Conservation (phyloP, 2,329 filamentous ascomycete genomes). For the Sporothrix curviconia region DNA sequence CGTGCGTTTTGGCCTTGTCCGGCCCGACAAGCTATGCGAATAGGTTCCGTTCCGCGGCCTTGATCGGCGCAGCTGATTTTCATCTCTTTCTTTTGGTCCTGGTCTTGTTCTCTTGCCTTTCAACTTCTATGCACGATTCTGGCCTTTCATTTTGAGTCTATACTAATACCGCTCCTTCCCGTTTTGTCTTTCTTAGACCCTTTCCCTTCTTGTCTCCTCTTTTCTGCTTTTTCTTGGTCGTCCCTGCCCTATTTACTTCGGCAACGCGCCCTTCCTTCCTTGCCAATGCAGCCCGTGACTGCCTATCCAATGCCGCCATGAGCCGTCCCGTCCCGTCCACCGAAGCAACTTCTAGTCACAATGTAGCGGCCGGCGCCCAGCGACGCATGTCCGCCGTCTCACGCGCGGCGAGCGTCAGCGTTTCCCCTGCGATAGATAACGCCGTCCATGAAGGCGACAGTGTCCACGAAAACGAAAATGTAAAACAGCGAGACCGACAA, state of each 20-base stretch:
- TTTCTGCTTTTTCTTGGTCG: neutral
- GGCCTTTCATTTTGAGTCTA: neutral
- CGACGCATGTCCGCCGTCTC: neutral
- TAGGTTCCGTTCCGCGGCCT: conserved; percentile 4
- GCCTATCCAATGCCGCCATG: conserved; percentile 17
- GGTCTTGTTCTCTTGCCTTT: neutral
- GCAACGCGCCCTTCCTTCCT: neutral
- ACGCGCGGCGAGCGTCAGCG: neutral
- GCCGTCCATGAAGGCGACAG: neutral
- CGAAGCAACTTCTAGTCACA: neutral
- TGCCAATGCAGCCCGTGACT: conserved; percentile 1
- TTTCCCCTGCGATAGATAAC: neutral
- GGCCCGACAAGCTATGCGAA: neutral
- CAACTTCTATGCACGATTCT: neutral
- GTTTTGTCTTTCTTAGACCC: neutral
- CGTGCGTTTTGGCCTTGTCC: conserved; percentile 1
- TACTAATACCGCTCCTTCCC: neutral
- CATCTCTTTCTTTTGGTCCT: neutral
- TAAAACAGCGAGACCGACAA: neutral
- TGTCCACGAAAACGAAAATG: conserved; percentile 1
- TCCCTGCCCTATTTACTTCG: neutral
- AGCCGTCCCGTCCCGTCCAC: neutral
- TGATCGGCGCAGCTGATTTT: neutral
- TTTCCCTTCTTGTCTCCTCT: neutral
- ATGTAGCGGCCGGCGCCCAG: neutral